Percentiles rank a stretch among this genome's conserved stretches.
Evolutionary conservation across 164 flowering plant species (phyloP).

Genomic region (Tinospora cordifolia): DNA sequence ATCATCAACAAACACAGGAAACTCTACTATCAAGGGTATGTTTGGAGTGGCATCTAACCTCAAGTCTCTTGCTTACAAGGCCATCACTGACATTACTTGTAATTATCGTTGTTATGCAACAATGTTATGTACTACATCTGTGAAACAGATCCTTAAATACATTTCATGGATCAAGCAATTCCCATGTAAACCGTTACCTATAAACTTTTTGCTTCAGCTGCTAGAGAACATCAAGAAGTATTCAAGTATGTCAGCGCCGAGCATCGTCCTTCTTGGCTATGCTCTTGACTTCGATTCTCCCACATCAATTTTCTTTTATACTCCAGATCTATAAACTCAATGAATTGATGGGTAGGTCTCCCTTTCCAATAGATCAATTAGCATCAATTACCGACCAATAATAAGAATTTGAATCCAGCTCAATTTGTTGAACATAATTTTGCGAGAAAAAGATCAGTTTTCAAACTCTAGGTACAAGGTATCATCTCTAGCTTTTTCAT

Average conservation of each 20-base stretch:
- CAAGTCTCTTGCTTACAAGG: no score
- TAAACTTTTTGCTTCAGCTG: not conserved
- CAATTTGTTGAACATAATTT: not conserved
- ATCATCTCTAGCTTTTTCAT: constrained; percentile 3
- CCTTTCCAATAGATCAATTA: not conserved
- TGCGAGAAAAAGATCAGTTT: not conserved
- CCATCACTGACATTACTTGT: no score
- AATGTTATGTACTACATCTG: not conserved
- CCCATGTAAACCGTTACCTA: not conserved
- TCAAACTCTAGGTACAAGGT: not conserved
- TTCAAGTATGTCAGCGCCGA: not conserved
- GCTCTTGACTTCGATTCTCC: not conserved
- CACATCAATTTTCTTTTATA: not conserved
- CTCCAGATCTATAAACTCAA: not conserved
- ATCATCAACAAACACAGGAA: no score
- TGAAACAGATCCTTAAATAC: not conserved
- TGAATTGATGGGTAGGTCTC: not conserved
- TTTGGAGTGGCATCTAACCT: no score
- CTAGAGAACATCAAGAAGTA: not conserved
- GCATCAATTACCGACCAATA: not conserved
- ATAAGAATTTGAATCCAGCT: not conserved
- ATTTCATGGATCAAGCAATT: not conserved
- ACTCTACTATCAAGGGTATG: no score
- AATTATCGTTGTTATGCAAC: no score
- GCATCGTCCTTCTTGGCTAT: not conserved